These are phyloP conservation scores for Penicillium sp. DNA, from an alignment of 2,329 filamentous ascomycete genomes.

Conservation along the genomic window DNA sequence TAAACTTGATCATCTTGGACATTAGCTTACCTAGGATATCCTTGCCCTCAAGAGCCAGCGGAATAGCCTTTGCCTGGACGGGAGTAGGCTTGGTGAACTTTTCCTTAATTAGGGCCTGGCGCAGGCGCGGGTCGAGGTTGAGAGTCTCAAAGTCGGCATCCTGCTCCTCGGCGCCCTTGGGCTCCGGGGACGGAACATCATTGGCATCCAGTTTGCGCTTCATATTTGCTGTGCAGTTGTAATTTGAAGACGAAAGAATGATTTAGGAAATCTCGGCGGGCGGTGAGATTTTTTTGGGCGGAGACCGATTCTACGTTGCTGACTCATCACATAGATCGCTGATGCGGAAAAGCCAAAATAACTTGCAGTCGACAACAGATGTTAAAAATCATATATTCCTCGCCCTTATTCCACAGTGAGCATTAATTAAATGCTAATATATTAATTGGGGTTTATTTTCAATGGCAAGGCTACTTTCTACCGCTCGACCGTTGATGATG, in stretches of 20 bases:
- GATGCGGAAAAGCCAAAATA: slow-evolving; percentile 4
- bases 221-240: slow-evolving; percentile 34
- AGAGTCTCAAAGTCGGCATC: slow-evolving; percentile 66
- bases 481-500: too few relatives aligned
- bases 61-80: slow-evolving; percentile 83
- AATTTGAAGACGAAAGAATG: slow-evolving; percentile 9
- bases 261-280: slow-evolving; percentile 33
- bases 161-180: slow-evolving; percentile 23
- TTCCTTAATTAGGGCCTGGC: slow-evolving; percentile 80
- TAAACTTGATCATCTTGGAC: too few relatives aligned
- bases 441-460: too few relatives aligned
- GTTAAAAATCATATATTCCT: not conserved
- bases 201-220: slow-evolving; percentile 50
- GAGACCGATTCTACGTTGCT: slow-evolving; percentile 6
- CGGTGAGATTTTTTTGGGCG: slow-evolving; percentile 32
- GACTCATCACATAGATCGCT: slow-evolving; percentile 2
- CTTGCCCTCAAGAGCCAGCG: slow-evolving; percentile 77
- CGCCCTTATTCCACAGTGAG: not conserved
- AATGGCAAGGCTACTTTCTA: too few relatives aligned
- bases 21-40: slow-evolving; percentile 63
- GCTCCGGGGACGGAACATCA: slow-evolving; percentile 42
- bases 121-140: slow-evolving; percentile 74
- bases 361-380: not conserved
- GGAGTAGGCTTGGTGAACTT: slow-evolving; percentile 82
- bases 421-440: too few relatives aligned